Evolutionary conservation across 345 rosid species (phyloP).

Genomic region (Populus simonii): DNA sequence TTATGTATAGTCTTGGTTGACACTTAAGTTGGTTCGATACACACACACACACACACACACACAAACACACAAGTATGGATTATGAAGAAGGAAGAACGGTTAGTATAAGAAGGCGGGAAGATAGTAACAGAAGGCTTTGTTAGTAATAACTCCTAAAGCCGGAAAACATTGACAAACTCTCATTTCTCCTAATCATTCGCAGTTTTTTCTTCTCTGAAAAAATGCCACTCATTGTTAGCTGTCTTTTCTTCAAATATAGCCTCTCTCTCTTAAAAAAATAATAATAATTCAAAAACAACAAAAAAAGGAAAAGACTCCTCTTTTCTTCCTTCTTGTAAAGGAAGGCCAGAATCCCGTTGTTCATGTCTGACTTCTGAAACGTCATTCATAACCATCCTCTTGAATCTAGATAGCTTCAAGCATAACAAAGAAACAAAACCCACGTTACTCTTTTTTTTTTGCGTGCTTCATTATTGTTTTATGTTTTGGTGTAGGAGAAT

Average conservation of each 20-base stretch:
- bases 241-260: background rate
- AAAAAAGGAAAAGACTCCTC: background rate
- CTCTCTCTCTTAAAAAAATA: background rate
- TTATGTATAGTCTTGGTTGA: too few relatives aligned
- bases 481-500: conserved; percentile 1
- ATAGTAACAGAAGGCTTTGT: background rate
- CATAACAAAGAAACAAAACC: background rate
- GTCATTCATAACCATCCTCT: background rate
- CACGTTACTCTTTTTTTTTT: background rate
- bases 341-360: background rate
- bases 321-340: too few relatives aligned
- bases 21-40: too few relatives aligned
- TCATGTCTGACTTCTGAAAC: background rate
- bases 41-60: too few relatives aligned
- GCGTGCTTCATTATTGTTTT: background rate
- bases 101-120: background rate
- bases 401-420: background rate
- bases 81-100: background rate
- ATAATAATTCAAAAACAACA: background rate
- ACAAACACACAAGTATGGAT: too few relatives aligned
- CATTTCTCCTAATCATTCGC: conserved; percentile 39
- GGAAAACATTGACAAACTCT: conserved; percentile 24
- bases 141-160: background rate
- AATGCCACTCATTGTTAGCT: conserved; percentile 19
- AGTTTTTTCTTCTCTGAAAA: conserved; percentile 14